These are phyloP conservation scores for Aspergillus tanneri DNA, from an alignment of 2,329 filamentous ascomycete genomes.

Conservation along the genomic window DNA sequence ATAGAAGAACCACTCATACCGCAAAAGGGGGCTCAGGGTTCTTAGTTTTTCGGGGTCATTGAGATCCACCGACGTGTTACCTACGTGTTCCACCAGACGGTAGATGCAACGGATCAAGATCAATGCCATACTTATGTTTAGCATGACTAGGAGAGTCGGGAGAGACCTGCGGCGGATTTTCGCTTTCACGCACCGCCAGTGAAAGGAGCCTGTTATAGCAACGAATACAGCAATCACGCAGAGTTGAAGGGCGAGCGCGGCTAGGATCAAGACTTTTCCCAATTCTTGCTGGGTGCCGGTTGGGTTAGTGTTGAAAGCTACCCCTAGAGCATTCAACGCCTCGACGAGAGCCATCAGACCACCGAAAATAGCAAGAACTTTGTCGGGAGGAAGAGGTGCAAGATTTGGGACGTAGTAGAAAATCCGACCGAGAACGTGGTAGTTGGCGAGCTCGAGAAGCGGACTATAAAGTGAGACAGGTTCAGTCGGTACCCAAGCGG, in stretches of 20 bases:
- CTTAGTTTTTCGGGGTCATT: slow-evolving; percentile 25
- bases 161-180: slow-evolving; percentile 29
- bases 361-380: slow-evolving; percentile 50
- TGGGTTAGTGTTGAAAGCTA: slow-evolving; percentile 48
- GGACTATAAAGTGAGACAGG: slow-evolving; percentile 44
- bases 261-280: slow-evolving; percentile 52
- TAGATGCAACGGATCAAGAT: slow-evolving; percentile 55
- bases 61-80: slow-evolving; percentile 41
- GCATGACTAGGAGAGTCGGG: slow-evolving; percentile 44
- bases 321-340: slow-evolving; percentile 18
- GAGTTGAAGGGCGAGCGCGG: slow-evolving; percentile 41
- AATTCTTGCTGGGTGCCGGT: slow-evolving; percentile 44
- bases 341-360: slow-evolving; percentile 52
- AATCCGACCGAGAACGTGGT: slow-evolving; percentile 55
- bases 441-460: slow-evolving; percentile 61
- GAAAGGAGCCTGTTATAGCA: slow-evolving; percentile 17
- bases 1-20: slow-evolving; percentile 61
- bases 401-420: not conserved
- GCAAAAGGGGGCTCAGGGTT: slow-evolving; percentile 49
- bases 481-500: not conserved
- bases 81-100: slow-evolving; percentile 58
- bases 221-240: slow-evolving; percentile 20
- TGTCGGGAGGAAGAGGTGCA: slow-evolving; percentile 5
- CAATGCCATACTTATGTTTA: slow-evolving; percentile 52
- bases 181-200: slow-evolving; percentile 13